Conservation (phyloP, 108 stramenopile species). For the Conticribra weissflogii region DNA sequence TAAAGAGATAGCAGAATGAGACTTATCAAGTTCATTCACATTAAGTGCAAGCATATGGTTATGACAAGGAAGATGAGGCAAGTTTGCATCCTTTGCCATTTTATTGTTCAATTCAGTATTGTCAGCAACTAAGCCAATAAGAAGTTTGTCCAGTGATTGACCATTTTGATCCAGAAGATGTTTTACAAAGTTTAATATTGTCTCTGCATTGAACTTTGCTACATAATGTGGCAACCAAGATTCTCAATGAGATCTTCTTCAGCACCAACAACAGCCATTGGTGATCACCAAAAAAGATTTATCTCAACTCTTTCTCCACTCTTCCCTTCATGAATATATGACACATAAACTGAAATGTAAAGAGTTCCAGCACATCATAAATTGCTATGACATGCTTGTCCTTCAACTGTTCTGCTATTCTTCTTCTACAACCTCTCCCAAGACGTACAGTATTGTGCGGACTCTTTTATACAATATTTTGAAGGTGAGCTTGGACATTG, state of each 20-base stretch:
- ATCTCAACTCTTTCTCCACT: not conserved
- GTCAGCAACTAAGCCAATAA: not conserved
- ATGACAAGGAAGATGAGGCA: constrained; percentile 3
- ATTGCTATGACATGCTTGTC: not conserved
- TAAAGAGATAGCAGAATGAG: no score
- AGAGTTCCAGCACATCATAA: constrained; percentile 5
- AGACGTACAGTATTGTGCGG: not conserved
- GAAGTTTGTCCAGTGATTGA: not conserved
- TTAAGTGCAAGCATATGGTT: no score
- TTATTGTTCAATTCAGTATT: constrained; percentile 1
- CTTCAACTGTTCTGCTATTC: not conserved
- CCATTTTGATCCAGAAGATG: not conserved
- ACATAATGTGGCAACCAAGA: not conserved
- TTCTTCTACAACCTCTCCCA: constrained; percentile 6
- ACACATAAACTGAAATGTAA: not conserved
- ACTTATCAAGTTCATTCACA: no score
- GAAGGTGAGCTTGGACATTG: constrained; percentile 5
- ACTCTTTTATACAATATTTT: not conserved
- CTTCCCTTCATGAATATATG: constrained; percentile 4
- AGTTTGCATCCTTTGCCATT: not conserved
- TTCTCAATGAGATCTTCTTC: not conserved
- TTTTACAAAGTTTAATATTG: not conserved
- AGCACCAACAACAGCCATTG: not conserved
- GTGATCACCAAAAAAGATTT: not conserved
- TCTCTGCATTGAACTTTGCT: constrained; percentile 3